Evolutionary conservation across 73 alveolate genomes (phyloP), one percentile per base, ranked within the genome.

Genomic region (Vitrella brassicaformis): DNA sequence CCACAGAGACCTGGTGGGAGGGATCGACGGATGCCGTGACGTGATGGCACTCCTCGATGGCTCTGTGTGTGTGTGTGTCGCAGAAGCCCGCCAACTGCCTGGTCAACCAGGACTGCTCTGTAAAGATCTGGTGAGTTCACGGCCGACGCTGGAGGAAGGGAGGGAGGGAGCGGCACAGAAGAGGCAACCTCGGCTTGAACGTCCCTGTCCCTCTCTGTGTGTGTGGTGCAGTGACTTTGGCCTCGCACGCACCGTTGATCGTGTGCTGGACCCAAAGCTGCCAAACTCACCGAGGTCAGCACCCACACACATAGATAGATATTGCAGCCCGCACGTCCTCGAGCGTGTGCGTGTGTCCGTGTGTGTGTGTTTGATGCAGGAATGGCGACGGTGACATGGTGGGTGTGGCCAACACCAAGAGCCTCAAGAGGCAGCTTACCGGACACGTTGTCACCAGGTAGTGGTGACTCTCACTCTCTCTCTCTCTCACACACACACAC

Each of bases 241-340:
- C 31, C 90, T 92, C 26, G 93, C 98, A 19, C 70, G 97, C 47
- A 85, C 94, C 29, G 85, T 90, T 29, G 88, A 78, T 27, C 89
- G 91, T 8, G 81, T 22, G 64, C 0, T 27, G 0, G 0, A 14
- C 68, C n/a, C n/a, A n/a, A n/a, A n/a, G n/a, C n/a, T n/a, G n/a
- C 56, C 56, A 39, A 14, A 14, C 56, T 39, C 56, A 4, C 56
- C 56, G 22, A 4, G 22, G 4, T 39, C 56, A 4, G 22, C 56
- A 39, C 22, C 14, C 56, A 39, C 56, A 4, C 56, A 39, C 22
- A 39, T n/a, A n/a, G n/a, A n/a, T n/a, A n/a, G n/a, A n/a, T n/a
- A n/a, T n/a, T n/a, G n/a, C n/a, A n/a, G n/a, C n/a, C n/a, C n/a
- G n/a, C n/a, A n/a, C n/a, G n/a, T n/a, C n/a, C n/a, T n/a, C n/a